Evolutionary conservation across 1,139 yeast genomes (phyloP).

Genomic region (Blastobotrys apis): DNA sequence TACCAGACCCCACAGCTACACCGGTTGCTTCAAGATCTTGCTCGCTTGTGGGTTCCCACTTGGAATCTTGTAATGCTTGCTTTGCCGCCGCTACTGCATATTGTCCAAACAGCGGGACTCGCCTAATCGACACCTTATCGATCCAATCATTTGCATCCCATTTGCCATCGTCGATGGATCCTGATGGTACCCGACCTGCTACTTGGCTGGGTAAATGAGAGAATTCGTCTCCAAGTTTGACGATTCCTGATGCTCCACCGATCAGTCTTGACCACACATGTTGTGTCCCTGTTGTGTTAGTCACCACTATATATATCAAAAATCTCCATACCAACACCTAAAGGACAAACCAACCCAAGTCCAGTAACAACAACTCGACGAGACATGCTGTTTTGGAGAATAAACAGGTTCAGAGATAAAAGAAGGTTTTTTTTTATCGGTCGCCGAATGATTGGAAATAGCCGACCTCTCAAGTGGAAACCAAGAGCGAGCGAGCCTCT

Average conservation of each 20-base stretch:
- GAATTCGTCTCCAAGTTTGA: slow-evolving; percentile 48
- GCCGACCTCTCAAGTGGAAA: not conserved
- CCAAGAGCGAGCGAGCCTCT: slow-evolving; percentile 4
- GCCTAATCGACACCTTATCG: slow-evolving; percentile 39
- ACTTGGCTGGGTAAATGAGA: slow-evolving; percentile 67
- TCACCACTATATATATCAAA: slow-evolving; percentile 12
- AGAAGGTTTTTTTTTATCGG: slow-evolving; percentile 1
- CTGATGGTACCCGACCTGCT: slow-evolving; percentile 67
- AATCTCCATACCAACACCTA: slow-evolving; percentile 77
- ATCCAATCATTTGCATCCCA: slow-evolving; percentile 45
- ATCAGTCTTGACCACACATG: slow-evolving; percentile 37
- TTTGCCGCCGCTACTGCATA: slow-evolving; percentile 72
- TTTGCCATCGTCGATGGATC: slow-evolving; percentile 45
- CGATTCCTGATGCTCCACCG: slow-evolving; percentile 35
- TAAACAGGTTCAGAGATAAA: not conserved
- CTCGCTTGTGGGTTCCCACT: slow-evolving; percentile 41
- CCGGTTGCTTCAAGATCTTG: slow-evolving; percentile 46
- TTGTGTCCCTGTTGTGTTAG: slow-evolving; percentile 10
- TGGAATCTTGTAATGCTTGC: slow-evolving; percentile 71
- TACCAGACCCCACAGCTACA: slow-evolving; percentile 88
- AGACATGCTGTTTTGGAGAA: not conserved
- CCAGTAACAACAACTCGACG: slow-evolving; percentile 88
- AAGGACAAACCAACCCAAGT: slow-evolving; percentile 76
- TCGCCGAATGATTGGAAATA: no score
- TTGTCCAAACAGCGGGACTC: slow-evolving; percentile 71